Base-by-base conservation (phyloP, 176 grass and related monocot species). In the Hyparrhenia diplandra region DNA sequence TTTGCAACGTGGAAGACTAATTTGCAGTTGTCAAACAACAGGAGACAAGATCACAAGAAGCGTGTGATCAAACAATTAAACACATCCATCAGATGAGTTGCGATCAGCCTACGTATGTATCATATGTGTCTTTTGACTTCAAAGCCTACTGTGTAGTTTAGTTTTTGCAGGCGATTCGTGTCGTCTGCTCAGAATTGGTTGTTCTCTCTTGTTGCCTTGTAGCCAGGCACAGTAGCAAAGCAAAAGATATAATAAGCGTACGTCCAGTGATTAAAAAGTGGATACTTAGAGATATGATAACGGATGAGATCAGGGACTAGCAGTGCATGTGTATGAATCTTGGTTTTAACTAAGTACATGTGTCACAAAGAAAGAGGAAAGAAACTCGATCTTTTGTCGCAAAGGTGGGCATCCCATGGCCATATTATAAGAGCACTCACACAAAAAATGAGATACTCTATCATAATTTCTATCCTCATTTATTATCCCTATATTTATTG, bases 31-130 rank as follows among this genome's bases (percentile, higher is more conserved):
- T 73, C 43, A 51, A 51, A 31, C 30, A 31, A 73, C 16, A 49
- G 27, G 70, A 14, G 70, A 73, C 70, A 72, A 58, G 68, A n/a
- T 36, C 34, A 73, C 43, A 72, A 55, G 23, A n/a, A 67, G n/a
- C 34, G 31, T 23, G 40, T 21, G 70, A 73, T 73, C 27, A 31
- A 31, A 51, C 27, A 6, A 51, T 20, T 73, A 72, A 4, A n/a
- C n/a, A 25, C 54, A 23, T 4, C 8, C 21, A 23, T 57, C 54
- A 57, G 42, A 7, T 28, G 23, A 17, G 37, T 28, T 71, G 67
- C 36, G 4, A 69, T 69, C 64, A 11, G 21, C 34, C 65, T 39
- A 28, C 58, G 25, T 14, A n/a, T n/a, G n/a, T n/a, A n/a, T n/a
- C n/a, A n/a, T 55, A 6, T 55, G 13, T 14, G 67, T 43, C 68